These are phyloP conservation scores for Diacronema lutheri DNA, from an alignment of 78 protist genomes.

Conservation along the genomic window DNA sequence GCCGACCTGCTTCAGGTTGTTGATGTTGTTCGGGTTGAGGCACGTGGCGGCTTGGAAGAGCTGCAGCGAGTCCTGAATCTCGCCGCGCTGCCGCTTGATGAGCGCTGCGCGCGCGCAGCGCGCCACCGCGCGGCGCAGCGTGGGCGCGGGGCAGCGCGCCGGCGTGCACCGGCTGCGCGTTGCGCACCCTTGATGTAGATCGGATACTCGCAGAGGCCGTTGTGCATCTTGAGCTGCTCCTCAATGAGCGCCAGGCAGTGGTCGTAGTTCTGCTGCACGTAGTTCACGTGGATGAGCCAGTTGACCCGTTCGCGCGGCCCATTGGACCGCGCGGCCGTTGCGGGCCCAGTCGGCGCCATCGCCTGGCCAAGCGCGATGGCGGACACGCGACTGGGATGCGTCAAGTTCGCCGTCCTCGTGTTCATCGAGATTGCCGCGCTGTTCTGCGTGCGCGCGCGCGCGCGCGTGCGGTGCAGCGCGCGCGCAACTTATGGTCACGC, in stretches of 20 bases:
- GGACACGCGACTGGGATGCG: too few relatives aligned
- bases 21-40: conserved; percentile 59
- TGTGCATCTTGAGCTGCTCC: conserved; percentile 14
- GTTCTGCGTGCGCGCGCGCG: too few relatives aligned
- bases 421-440: too few relatives aligned
- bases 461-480: too few relatives aligned
- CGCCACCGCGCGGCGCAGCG: too few relatives aligned
- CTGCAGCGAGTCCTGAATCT: conserved; percentile 63
- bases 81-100: conserved; percentile 69
- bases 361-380: too few relatives aligned
- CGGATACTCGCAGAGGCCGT: conserved; percentile 58
- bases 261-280: conserved; percentile 36
- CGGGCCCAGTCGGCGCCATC: too few relatives aligned
- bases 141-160: background rate
- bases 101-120: conserved; percentile 32
- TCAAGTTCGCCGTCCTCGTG: too few relatives aligned
- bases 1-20: conserved; percentile 75
- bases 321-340: too few relatives aligned
- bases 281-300: conserved; percentile 49
- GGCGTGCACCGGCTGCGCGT: background rate
- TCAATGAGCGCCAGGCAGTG: conserved; percentile 45
- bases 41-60: conserved; percentile 61
- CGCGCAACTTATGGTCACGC: too few relatives aligned
- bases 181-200: conserved; percentile 58
- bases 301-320: conserved; percentile 36